Conservation (phyloP, 768 basidiomycete species). For the Melanogaster broomeanus region DNA sequence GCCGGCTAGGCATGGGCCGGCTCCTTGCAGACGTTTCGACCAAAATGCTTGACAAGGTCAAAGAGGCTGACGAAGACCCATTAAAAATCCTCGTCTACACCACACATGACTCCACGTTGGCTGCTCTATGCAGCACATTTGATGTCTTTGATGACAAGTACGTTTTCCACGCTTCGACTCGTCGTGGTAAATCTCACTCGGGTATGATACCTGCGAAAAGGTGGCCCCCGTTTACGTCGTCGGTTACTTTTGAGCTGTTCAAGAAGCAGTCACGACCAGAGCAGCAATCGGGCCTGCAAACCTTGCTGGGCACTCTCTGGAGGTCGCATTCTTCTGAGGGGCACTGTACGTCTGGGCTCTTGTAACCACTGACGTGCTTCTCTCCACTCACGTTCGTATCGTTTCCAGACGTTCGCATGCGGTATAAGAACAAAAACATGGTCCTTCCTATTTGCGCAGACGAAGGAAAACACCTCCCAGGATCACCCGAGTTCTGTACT, state of each 20-base stretch:
- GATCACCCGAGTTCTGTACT: conserved; percentile 74
- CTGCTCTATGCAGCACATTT: conserved; percentile 61
- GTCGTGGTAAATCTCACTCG: neutral
- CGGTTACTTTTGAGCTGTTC: conserved; percentile 76
- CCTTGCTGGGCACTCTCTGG: conserved; percentile 43
- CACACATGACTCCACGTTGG: conserved; percentile 74
- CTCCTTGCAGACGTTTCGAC: conserved; percentile 63
- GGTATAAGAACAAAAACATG: conserved; percentile 72
- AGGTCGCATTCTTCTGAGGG: conserved; percentile 32
- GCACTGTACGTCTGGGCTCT: conserved; percentile 40
- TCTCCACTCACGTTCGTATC: neutral
- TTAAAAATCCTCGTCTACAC: conserved; percentile 68
- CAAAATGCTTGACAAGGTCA: conserved; percentile 62
- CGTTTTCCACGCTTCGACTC: conserved; percentile 12
- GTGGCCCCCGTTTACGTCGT: conserved; percentile 78
- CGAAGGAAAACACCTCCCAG: conserved; percentile 65
- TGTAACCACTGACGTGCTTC: neutral
- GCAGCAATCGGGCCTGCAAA: conserved; percentile 34
- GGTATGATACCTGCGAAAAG: conserved; percentile 29
- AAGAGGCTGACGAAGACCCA: conserved; percentile 45
- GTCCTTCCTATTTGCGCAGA: conserved; percentile 64
- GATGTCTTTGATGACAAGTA: conserved; percentile 75
- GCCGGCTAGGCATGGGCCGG: conserved; percentile 75
- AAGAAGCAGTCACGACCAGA: conserved; percentile 30
- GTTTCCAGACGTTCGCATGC: conserved; percentile 63